Percentiles rank a stretch among this genome's conserved stretches.
Evolutionary conservation across 2,329 filamentous ascomycete genomes (phyloP).

Genomic region (Didymella exigua): DNA sequence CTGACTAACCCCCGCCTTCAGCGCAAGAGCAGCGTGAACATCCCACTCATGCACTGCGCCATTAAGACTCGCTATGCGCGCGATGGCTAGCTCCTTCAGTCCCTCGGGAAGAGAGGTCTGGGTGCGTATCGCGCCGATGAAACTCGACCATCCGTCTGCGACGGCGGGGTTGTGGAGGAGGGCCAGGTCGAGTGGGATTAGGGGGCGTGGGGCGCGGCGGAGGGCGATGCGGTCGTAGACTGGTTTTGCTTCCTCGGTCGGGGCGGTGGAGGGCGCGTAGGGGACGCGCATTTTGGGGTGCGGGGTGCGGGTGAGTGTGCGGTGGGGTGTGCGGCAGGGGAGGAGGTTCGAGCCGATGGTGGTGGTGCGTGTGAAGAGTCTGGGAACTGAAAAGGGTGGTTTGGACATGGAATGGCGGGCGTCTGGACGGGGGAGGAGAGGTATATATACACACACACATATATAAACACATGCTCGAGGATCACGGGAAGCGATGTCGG

Average conservation of each 20-base stretch:
- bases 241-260: conserved; percentile 53
- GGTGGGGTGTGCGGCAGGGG: background rate
- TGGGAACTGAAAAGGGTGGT: background rate
- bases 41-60: conserved; percentile 85
- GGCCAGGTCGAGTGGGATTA: conserved; percentile 62
- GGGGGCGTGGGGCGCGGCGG: conserved; percentile 56
- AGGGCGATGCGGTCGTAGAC: conserved; percentile 60
- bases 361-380: background rate
- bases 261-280: conserved; percentile 58
- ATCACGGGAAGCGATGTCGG: conserved; percentile 12
- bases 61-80: conserved; percentile 81
- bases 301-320: conserved; percentile 10
- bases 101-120: conserved; percentile 55
- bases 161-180: conserved; percentile 62
- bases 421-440: background rate
- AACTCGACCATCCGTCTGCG: conserved; percentile 65
- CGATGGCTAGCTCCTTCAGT: conserved; percentile 79
- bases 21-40: conserved; percentile 72
- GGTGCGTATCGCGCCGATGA: conserved; percentile 63
- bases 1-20: conserved; percentile 63
- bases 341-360: too few relatives aligned
- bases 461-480: too few relatives aligned
- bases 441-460: conserved; percentile 12
- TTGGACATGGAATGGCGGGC: background rate
- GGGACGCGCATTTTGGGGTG: conserved; percentile 59